Evolutionary conservation across 2,329 filamentous ascomycete genomes (phyloP).

Genomic region (Colletotrichum destructivum): DNA sequence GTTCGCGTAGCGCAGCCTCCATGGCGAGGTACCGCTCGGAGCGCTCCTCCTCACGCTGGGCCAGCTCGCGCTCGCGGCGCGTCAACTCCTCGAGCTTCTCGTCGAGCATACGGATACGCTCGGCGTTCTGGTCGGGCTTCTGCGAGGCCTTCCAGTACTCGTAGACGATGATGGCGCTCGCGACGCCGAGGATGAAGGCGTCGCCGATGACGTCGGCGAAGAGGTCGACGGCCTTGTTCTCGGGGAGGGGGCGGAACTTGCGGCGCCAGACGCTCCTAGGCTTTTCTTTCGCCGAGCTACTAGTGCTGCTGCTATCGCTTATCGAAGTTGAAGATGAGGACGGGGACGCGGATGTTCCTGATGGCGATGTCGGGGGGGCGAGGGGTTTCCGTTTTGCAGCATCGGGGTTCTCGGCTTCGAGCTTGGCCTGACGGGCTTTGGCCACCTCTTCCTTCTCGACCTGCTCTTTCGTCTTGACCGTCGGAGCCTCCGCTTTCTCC

Average conservation of each 20-base stretch:
- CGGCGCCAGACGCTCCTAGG: constrained; percentile 71
- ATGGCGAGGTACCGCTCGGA: constrained; percentile 65
- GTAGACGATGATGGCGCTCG: constrained; percentile 70
- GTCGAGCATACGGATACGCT: constrained; percentile 67
- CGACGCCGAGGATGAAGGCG: constrained; percentile 73
- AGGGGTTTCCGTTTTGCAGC: constrained; percentile 13
- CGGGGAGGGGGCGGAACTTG: constrained; percentile 74
- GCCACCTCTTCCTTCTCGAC: constrained; percentile 67
- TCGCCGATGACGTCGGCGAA: constrained; percentile 78
- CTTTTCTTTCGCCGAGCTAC: constrained; percentile 21
- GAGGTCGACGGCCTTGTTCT: constrained; percentile 76
- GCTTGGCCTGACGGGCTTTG: constrained; percentile 56
- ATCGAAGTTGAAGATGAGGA: not conserved
- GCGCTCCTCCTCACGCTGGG: constrained; percentile 59
- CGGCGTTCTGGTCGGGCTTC: constrained; percentile 72
- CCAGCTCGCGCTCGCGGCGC: constrained; percentile 65
- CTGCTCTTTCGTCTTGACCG: constrained; percentile 76
- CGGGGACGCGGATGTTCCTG: not conserved
- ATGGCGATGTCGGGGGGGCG: not conserved
- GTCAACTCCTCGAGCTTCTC: constrained; percentile 65
- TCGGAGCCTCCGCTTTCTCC: constrained; percentile 75
- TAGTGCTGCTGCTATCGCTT: not conserved
- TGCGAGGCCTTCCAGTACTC: constrained; percentile 72
- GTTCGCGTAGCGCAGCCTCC: constrained; percentile 66
- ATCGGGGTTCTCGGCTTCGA: constrained; percentile 45